phyloP scores from a whole-genome alignment of 768 basidiomycete species.

The Leccinum subgranulosum region DNA sequence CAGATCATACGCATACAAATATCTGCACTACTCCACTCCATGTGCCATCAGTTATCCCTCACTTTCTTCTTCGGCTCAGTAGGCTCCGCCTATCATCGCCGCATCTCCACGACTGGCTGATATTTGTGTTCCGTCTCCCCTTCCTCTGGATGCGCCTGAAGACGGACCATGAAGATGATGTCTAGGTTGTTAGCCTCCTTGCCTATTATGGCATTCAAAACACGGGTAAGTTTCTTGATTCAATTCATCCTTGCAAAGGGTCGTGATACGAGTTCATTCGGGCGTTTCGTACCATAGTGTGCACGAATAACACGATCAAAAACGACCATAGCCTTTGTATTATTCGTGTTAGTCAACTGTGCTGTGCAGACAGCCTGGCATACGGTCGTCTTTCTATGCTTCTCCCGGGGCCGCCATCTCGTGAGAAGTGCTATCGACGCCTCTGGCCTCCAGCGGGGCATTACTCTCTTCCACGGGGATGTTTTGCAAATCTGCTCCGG shows the following conservation, averaged over 20 bases:
- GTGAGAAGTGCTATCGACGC: constrained; percentile 33
- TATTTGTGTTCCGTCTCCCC: neutral
- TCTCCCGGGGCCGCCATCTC: constrained; percentile 31
- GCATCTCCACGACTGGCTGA: neutral
- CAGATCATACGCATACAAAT: neutral
- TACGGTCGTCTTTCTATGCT: constrained; percentile 36
- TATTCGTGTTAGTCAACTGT: constrained; percentile 42
- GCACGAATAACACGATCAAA: constrained; percentile 48
- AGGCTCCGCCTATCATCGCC: neutral
- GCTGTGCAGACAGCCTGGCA: constrained; percentile 42
- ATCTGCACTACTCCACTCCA: neutral
- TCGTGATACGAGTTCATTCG: neutral
- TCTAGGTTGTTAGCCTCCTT: neutral
- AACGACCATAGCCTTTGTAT: constrained; percentile 47
- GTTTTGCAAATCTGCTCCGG: constrained; percentile 36
- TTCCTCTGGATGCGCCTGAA: constrained; percentile 13
- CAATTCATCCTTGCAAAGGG: neutral
- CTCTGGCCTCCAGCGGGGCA: constrained; percentile 24
- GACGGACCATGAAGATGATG: neutral
- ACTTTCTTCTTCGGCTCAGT: neutral
- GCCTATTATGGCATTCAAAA: neutral
- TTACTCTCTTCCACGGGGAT: constrained; percentile 17
- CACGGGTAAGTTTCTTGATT: constrained; percentile 13
- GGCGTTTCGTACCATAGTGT: constrained; percentile 32
- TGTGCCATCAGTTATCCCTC: neutral